phyloP scores from a whole-genome alignment of 176 grass and related monocot species.

The Aegilops speltoides region DNA sequence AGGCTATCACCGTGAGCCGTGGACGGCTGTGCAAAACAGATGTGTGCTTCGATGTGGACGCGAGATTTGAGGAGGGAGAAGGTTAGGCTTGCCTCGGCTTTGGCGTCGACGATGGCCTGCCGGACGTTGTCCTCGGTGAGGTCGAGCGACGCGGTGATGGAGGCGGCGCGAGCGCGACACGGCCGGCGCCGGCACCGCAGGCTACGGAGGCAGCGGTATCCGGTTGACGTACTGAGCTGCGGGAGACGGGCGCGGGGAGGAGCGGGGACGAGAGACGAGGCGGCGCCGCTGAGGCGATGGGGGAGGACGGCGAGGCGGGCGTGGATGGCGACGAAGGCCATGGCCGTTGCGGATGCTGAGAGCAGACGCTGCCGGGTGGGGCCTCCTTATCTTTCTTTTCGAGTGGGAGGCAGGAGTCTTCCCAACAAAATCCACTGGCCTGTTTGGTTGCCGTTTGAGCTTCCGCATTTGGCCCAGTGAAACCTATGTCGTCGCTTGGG shows the following conservation, averaged over 20 bases:
- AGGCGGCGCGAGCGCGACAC: conserved; percentile 8
- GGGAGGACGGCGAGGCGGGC: background rate
- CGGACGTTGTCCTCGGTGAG: conserved; percentile 87
- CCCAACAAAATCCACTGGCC: background rate
- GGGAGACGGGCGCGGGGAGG: background rate
- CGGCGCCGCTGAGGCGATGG: background rate
- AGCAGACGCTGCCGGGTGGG: conserved; percentile 38
- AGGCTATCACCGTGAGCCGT: too few relatives aligned
- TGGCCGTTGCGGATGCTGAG: conserved; percentile 19
- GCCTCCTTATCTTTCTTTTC: conserved; percentile 33
- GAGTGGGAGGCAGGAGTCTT: background rate
- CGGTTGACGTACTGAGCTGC: background rate
- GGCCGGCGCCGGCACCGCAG: background rate
- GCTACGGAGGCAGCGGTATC: background rate
- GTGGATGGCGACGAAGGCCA: conserved; percentile 42
- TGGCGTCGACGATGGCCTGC: conserved; percentile 61
- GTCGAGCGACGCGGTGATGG: conserved; percentile 71
- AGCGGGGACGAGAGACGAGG: background rate
- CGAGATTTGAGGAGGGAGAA: background rate
- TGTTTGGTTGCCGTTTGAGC: too few relatives aligned
- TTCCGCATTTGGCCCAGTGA: too few relatives aligned
- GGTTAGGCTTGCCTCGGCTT: conserved; percentile 47
- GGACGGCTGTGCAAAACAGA: too few relatives aligned
- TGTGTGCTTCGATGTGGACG: too few relatives aligned
- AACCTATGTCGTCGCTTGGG: too few relatives aligned